Evolutionary conservation across 148 eudicot genomes (phyloP).

Genomic region (Talinum fruticosum): DNA sequence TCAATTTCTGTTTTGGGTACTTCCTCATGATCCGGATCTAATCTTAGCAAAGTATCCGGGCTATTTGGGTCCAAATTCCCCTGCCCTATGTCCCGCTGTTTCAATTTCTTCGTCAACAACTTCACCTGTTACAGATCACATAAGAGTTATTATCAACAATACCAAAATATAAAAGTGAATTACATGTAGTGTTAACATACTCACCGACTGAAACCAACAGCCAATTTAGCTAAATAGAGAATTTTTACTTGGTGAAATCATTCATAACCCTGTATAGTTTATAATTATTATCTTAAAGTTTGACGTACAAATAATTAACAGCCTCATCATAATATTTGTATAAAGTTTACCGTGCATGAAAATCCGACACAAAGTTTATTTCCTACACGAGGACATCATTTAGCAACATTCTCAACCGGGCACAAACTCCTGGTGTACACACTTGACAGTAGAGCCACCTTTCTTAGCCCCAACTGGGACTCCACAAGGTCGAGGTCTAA

Average conservation of each 20-base stretch:
- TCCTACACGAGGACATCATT: too few relatives aligned
- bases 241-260: too few relatives aligned
- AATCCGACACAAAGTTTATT: too few relatives aligned
- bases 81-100: slow-evolving; percentile 17
- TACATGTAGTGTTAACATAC: too few relatives aligned
- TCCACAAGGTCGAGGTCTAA: background rate
- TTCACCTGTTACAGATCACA: slow-evolving; percentile 32
- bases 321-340: too few relatives aligned
- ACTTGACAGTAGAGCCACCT: background rate
- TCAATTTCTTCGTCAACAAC: slow-evolving; percentile 32
- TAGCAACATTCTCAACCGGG: background rate
- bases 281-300: too few relatives aligned
- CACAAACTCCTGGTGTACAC: background rate
- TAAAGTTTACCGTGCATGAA: too few relatives aligned
- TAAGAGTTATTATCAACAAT: background rate
- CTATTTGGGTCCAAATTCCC: slow-evolving; percentile 9
- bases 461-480: background rate
- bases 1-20: background rate
- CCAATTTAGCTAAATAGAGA: background rate
- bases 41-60: background rate
- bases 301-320: too few relatives aligned
- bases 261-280: too few relatives aligned
- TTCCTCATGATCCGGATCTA: background rate
- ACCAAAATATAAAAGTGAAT: background rate
- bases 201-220: too few relatives aligned